Evolutionary conservation across 257 asterid species (phyloP), one percentile per base, ranked within the genome.

Genomic region (Nicotiana tomentosiformis): DNA sequence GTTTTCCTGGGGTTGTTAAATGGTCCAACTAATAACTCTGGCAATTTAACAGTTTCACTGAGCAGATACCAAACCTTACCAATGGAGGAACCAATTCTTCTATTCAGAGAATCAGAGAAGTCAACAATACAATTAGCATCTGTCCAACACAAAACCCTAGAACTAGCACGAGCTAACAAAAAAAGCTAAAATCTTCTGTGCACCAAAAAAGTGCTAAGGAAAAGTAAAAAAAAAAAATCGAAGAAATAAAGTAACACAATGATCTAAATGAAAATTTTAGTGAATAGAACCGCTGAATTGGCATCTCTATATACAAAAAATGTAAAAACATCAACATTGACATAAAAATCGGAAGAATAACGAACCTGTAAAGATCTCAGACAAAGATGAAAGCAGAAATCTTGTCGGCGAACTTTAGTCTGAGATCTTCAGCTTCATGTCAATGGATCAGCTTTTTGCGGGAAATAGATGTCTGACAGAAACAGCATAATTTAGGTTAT

Each of bases 1-100:
- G 84, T 82, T 74, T 74, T 67, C 55, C 81, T 30, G 78, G 84
- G 78, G 62, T 87, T 33, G 62, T 12, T 70, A 57, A 43, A 70
- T 20, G 20, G 8, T 67, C 78, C 12, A 39, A 18, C 17, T 20
- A 43, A 70, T 32, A 55, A 14, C 23, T 74, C 62, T 26, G 43
- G 62, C 80, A 74, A 49, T 49, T 49, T 3, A 49, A 26, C 23
- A n/a, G 49, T 49, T 51, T 57, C 80, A 26, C 62, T 26, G 43
- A 74, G 79, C 2, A 74, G 39, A 49, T 74, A 74, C 80, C 61
- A 74, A 72, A 49, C 61, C 26, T 46, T 23, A 23, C 61, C 60
- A 46, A 26, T 49, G 61, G 26, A 18, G 29, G 12, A 58, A 58
- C 20, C 65, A 58, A 69, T 69, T 69, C 33, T 10, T 6, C 6